Conservation (phyloP, 2,329 filamentous ascomycete species). For the Fusarium nelsonii region DNA sequence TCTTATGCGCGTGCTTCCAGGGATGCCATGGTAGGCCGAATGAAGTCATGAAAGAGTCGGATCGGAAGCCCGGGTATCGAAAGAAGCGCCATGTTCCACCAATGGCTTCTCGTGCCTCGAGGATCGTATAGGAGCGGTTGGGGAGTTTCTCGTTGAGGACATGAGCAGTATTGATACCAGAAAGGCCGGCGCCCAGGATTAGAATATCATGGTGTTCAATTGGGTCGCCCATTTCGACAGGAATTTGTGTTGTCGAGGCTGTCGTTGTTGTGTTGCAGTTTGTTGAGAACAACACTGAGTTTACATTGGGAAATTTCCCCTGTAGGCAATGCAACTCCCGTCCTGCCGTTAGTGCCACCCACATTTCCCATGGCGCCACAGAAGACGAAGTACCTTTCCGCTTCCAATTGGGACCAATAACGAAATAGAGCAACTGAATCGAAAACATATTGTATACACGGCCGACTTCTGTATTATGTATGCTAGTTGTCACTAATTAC, state of each 20-base stretch:
- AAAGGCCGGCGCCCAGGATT: conserved; percentile 78
- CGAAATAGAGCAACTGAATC: not conserved
- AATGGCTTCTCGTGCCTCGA: conserved; percentile 74
- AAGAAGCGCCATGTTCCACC: conserved; percentile 86
- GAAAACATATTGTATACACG: not conserved
- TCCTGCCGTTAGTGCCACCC: not conserved
- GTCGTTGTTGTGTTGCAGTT: not conserved
- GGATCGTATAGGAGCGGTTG: conserved; percentile 68
- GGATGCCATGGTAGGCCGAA: conserved; percentile 79
- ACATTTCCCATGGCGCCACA: not conserved
- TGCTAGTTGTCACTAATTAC: too few species aligned
- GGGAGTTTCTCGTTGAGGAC: conserved; percentile 71
- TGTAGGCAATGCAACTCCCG: not conserved
- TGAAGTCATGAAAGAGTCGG: conserved; percentile 71
- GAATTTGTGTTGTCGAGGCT: not conserved
- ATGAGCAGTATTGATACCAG: conserved; percentile 80
- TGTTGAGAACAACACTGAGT: conserved; percentile 10
- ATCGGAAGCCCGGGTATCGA: conserved; percentile 79
- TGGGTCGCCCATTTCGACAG: conserved; percentile 31
- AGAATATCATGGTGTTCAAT: conserved; percentile 63
- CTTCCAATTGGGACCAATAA: not conserved
- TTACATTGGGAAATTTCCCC: conserved; percentile 12
- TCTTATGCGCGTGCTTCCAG: conserved; percentile 68
- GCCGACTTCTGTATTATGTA: too few species aligned
- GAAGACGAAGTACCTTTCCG: not conserved